These are phyloP conservation scores for Acanthochlamys bracteata DNA, from an alignment of 106 monocot genomes.

Conservation along the genomic window DNA sequence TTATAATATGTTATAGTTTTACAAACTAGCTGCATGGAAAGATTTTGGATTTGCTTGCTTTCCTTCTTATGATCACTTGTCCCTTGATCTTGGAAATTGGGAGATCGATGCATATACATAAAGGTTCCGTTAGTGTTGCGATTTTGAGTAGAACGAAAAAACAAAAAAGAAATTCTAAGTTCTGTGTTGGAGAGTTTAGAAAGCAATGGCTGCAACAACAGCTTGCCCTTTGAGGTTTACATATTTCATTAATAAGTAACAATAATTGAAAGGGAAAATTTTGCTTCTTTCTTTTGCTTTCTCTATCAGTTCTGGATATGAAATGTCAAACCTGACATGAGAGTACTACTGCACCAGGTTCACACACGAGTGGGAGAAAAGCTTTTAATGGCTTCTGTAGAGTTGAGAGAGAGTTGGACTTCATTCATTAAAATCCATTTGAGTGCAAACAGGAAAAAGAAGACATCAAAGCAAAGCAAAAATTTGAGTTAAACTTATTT, in stretches of 20 bases:
- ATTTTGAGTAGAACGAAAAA: conserved; percentile 1
- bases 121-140: conserved; percentile 4
- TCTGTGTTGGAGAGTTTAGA: conserved; percentile 1
- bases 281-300: neutral
- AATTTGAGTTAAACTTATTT: too few relatives aligned
- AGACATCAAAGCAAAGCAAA: too few relatives aligned
- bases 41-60: neutral
- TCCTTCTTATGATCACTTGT: conserved; percentile 1
- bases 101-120: neutral
- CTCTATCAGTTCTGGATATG: neutral
- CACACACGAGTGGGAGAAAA: neutral
- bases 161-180: too few relatives aligned
- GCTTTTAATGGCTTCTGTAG: too few relatives aligned
- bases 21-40: too few relatives aligned
- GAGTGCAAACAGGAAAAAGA: too few relatives aligned
- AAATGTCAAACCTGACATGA: conserved; percentile 18
- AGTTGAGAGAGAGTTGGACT: too few relatives aligned
- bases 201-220: neutral
- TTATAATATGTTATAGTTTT: too few relatives aligned
- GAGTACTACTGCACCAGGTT: neutral
- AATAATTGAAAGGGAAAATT: too few relatives aligned
- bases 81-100: conserved; percentile 3
- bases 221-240: too few relatives aligned
- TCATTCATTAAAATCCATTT: too few relatives aligned
- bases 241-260: too few relatives aligned